Evolutionary conservation across 1,284 basidiomycete species (phyloP).

Genomic region (Rhizoctonia solani): DNA sequence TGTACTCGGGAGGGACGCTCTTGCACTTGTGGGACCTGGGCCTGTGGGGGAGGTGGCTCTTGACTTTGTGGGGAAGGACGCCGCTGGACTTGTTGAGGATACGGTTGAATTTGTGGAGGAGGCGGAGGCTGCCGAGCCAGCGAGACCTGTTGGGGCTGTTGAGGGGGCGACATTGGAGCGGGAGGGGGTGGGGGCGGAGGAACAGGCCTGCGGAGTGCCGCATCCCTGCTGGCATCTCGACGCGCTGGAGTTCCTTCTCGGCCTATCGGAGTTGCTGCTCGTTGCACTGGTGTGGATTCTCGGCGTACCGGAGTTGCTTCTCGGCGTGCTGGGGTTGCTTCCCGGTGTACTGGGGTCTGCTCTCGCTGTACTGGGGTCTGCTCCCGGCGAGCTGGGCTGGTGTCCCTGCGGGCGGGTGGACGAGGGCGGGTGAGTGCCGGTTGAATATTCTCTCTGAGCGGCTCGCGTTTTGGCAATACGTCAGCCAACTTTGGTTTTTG

Average conservation of each 20-base stretch:
- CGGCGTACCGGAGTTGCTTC: background rate
- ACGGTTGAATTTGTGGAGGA: background rate
- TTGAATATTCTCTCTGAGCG: constrained; percentile 20
- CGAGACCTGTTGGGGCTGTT: background rate
- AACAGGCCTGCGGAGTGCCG: constrained; percentile 22
- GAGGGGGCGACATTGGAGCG: constrained; percentile 17
- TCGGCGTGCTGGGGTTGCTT: background rate
- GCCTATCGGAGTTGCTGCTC: background rate
- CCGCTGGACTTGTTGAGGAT: background rate
- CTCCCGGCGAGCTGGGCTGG: background rate
- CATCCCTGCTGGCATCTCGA: constrained; percentile 20
- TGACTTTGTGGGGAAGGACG: background rate
- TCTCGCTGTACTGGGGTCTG: too few species aligned
- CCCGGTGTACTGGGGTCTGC: background rate
- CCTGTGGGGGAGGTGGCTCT: background rate
- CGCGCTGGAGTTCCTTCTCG: background rate
- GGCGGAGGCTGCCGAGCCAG: constrained; percentile 5
- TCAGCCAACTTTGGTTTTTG: constrained; percentile 16
- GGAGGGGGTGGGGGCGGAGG: constrained; percentile 21
- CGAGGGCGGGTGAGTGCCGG: constrained; percentile 23
- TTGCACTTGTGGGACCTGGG: background rate
- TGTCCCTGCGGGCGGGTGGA: constrained; percentile 13
- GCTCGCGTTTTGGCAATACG: constrained; percentile 8
- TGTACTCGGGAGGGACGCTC: background rate
- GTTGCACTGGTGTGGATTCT: too few species aligned